Base-by-base conservation (phyloP, 305 asterid species). In the Stenogyne calaminthoides region DNA sequence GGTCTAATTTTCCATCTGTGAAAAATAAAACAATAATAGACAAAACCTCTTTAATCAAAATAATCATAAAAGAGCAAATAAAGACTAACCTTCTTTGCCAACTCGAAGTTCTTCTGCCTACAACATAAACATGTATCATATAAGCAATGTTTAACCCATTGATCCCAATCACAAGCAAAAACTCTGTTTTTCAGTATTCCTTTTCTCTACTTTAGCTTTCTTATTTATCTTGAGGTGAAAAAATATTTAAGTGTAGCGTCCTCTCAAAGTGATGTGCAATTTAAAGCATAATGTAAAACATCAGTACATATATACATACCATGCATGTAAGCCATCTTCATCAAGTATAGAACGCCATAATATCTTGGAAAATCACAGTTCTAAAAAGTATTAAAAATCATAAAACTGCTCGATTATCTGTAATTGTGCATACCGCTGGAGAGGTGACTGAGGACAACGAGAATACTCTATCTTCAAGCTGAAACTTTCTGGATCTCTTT, bases 401-500 rank as follows among this genome's bases (percentile, higher is more conserved):
- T n/a, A 61, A 25, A 71, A 71, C 27, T 49, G 20, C 19, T 58
- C 9, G 63, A 59, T 12, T 36, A 44, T 70, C 36, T 32, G 64
- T 57, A 39, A 57, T 27, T 36, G 64, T 19, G 70, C 89, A 46
- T 90, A 92, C 97, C 84, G 93, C 97, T 39, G 98, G 97, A 61
- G 98, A 90, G 71, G 98, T 92, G 74, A 86, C 95, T 0, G 98
- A 92, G 64, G 98, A 89, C 85, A 91, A 75, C 7, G 98, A 93
- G 83, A 93, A 93, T 57, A 93, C 83, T 76, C 97, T 82, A 77
- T 91, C 97, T 82, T 93, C 96, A 57, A 75, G 94, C 87, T 93
- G 98, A 81, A 93, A 88, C 81, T 84, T 93, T 76, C 87, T 88
- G 73, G 92, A 84, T 80, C 95, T 87, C 73, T 93, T 93, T 44